Evolutionary conservation across 768 basidiomycete species (phyloP).

Genomic region (Daedaleopsis sinensis): DNA sequence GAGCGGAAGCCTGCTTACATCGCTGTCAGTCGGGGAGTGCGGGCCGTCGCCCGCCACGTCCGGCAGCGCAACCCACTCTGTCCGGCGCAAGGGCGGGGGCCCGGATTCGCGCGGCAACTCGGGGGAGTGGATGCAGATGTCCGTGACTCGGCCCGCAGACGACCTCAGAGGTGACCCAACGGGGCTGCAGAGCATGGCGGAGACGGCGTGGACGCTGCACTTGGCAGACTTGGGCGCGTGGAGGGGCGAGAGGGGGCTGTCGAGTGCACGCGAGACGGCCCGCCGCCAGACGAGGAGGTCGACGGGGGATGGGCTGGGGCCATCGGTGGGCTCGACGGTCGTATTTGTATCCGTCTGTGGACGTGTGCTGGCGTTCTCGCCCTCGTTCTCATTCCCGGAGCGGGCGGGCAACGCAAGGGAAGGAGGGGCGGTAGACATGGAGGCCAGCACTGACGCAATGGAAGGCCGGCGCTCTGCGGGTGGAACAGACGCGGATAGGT

Average conservation of each 20-base stretch:
- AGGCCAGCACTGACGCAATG: slow-evolving; percentile 3
- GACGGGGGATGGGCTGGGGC: slow-evolving; percentile 3
- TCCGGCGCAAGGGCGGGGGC: slow-evolving; percentile 17
- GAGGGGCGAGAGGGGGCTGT: slow-evolving; percentile 7
- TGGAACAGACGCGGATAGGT: neutral
- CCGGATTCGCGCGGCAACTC: neutral
- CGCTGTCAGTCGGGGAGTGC: neutral
- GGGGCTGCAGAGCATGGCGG: neutral
- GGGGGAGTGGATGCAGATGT: neutral
- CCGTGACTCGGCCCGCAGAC: neutral
- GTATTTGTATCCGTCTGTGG: neutral
- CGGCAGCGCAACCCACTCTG: slow-evolving; percentile 15
- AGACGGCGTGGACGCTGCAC: neutral
- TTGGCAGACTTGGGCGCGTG: neutral
- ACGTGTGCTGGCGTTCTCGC: neutral
- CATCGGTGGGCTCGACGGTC: neutral
- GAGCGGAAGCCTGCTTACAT: neutral
- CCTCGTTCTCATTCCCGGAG: neutral
- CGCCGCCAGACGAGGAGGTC: slow-evolving; percentile 13
- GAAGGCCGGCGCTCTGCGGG: slow-evolving; percentile 6
- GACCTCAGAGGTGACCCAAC: neutral
- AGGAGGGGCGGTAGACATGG: slow-evolving; percentile 10
- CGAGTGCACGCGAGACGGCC: neutral
- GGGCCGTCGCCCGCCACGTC: slow-evolving; percentile 7
- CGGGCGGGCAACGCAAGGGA: slow-evolving; percentile 6